Evolutionary conservation across 495 filamentous ascomycete species (phyloP), one percentile per base, ranked within the genome.

Genomic region (Penicillium riverlandense): DNA sequence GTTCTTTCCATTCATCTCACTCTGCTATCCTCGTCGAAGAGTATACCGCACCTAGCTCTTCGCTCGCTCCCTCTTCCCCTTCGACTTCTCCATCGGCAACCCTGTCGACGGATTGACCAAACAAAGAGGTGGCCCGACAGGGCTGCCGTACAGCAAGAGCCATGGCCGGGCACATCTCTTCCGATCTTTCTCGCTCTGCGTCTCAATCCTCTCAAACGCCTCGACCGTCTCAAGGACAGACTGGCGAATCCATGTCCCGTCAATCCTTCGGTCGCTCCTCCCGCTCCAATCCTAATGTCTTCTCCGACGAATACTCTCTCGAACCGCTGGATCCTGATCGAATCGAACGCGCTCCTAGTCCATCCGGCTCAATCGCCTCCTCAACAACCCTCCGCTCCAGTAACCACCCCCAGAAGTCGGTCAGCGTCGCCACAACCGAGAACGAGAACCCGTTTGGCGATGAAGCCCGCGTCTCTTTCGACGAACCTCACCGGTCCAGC

Each of bases 281-380:
- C 16, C 64, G 54, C 40, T 66, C 64, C 29, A 72, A 74, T 40
- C 70, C 70, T 32, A 72, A 75, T 58, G 67, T 75, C 33, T 78
- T 78, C 54, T 70, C 72, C 36, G 74, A 78, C 52, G 73, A 75
- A 38, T 75, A 72, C 51, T 69, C 74, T 4, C 50, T 76, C 53
- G 67, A 76, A 48, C 54, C 66, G 13, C 53, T 71, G 37, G 58
- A 71, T 40, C 44, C 60, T 33, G 64, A 68, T 38, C 57, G 61
- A 36, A 57, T 60, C 33, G 58, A 57, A 29, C 57, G 63, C 36
- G 56, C 59, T 15, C 53, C 57, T 33, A 64, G 61, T 49, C 58
- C 62, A 8, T 61, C 59, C 22, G 22, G 22, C 32, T 69, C 67
- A 14, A 55, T 62, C 43, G 53, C 58, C 38, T 63, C 65, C 16